Evolutionary conservation across 1,284 basidiomycete species (phyloP).

Genomic region (Uromyces viciae-fabae): DNA sequence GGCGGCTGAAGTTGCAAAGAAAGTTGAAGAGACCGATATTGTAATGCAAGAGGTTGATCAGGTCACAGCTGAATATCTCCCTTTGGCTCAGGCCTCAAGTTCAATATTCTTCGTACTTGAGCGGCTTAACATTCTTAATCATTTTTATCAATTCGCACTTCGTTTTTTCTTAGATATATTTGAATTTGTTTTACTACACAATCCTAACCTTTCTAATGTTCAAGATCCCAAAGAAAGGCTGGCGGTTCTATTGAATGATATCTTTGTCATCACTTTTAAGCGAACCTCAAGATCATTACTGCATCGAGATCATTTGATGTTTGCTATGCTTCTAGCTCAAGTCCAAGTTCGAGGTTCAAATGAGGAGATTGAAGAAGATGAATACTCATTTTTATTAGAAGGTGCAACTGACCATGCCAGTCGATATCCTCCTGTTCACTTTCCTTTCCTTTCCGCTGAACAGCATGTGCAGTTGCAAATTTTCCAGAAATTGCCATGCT

Average conservation of each 20-base stretch:
- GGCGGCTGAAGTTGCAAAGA: conserved; percentile 89
- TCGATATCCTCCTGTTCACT: not conserved
- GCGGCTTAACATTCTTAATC: conserved; percentile 86
- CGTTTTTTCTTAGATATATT: conserved; percentile 98
- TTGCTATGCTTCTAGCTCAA: conserved; percentile 83
- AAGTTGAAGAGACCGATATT: conserved; percentile 95
- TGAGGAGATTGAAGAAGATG: conserved; percentile 66
- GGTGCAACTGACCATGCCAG: conserved; percentile 61
- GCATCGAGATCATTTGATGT: conserved; percentile 84
- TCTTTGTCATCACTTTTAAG: conserved; percentile 85
- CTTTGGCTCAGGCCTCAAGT: conserved; percentile 92
- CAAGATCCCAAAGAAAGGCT: conserved; percentile 71
- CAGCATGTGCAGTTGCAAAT: conserved; percentile 62
- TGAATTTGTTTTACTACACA: conserved; percentile 85
- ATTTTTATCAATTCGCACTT: conserved; percentile 98
- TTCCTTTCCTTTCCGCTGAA: conserved; percentile 57
- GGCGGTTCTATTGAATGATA: conserved; percentile 78
- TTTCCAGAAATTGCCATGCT: conserved; percentile 59
- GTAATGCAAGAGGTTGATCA: conserved; percentile 95
- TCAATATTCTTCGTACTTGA: conserved; percentile 96
- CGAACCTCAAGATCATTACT: conserved; percentile 86
- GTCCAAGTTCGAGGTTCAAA: conserved; percentile 77
- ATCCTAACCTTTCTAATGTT: conserved; percentile 77
- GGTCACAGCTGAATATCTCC: conserved; percentile 89
- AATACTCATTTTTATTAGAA: conserved; percentile 85